Evolutionary conservation across 2,329 filamentous ascomycete genomes (phyloP).

Genomic region (Colletotrichum coccodes): DNA sequence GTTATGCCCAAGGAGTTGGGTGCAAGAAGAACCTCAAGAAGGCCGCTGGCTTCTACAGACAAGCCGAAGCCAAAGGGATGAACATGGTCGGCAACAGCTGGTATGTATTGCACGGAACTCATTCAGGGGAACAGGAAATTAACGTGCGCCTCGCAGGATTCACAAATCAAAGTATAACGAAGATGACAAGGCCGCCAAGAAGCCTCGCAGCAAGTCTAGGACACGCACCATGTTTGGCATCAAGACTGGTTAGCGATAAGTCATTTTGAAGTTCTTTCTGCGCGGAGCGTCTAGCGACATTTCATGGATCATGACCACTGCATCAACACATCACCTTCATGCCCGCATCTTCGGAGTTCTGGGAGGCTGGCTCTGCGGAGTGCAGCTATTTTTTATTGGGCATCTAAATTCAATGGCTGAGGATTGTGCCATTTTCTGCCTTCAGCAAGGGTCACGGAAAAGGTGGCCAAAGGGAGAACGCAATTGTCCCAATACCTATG

Average conservation of each 20-base stretch:
- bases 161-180: slow-evolving; percentile 95
- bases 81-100: slow-evolving; percentile 99
- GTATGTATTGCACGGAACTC: slow-evolving; percentile 63
- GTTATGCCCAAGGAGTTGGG: slow-evolving; percentile 92
- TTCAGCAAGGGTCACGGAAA: slow-evolving; percentile 12
- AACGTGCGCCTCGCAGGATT: slow-evolving; percentile 70
- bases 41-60: slow-evolving; percentile 88
- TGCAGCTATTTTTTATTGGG: slow-evolving; percentile 25
- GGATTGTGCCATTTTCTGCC: slow-evolving; percentile 29
- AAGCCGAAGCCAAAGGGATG: slow-evolving; percentile 92
- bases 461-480: not conserved
- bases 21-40: slow-evolving; percentile 97
- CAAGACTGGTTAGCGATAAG: slow-evolving; percentile 40
- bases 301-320: slow-evolving; percentile 35
- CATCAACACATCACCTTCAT: slow-evolving; percentile 34
- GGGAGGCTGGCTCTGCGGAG: slow-evolving; percentile 31
- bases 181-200: slow-evolving; percentile 60
- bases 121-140: slow-evolving; percentile 18
- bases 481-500: not conserved
- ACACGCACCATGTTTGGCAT: slow-evolving; percentile 77
- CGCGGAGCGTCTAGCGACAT: slow-evolving; percentile 29
- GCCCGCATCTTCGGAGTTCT: slow-evolving; percentile 34
- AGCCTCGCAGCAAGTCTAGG: slow-evolving; percentile 79
- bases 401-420: slow-evolving; percentile 24
- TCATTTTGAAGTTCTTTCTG: slow-evolving; percentile 27